Conservation (phyloP, 2,329 filamentous ascomycete genomes). For the Dothidotthia symphoricarpi region DNA sequence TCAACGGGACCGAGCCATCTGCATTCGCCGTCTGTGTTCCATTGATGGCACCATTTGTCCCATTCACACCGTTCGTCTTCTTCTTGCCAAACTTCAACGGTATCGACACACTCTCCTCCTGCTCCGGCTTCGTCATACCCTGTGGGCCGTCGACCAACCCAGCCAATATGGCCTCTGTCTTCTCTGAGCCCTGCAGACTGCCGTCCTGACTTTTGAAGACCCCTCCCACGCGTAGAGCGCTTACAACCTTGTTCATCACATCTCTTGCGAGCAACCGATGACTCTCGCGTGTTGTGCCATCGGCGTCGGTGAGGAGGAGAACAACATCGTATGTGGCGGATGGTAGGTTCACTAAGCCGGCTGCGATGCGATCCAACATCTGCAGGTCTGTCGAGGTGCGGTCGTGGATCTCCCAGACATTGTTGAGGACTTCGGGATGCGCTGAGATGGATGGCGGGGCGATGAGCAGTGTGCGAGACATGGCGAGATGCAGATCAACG, state of each 20-base stretch:
- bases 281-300: conserved; percentile 62
- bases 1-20: conserved; percentile 42
- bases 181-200: conserved; percentile 54
- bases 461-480: conserved; percentile 71
- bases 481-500: conserved; percentile 20
- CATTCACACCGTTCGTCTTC: conserved; percentile 48
- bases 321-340: conserved; percentile 77
- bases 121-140: conserved; percentile 72
- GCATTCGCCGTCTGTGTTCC: conserved; percentile 22
- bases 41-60: conserved; percentile 16
- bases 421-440: conserved; percentile 73
- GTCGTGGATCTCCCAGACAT: conserved; percentile 70
- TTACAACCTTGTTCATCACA: conserved; percentile 67
- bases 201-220: conserved; percentile 69
- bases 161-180: conserved; percentile 78
- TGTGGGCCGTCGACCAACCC: conserved; percentile 66
- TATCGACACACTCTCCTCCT: conserved; percentile 57
- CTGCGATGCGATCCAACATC: conserved; percentile 91
- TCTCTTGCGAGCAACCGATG: conserved; percentile 63
- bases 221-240: conserved; percentile 68
- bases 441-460: conserved; percentile 87
- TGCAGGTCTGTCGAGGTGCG: conserved; percentile 81
- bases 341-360: conserved; percentile 76
- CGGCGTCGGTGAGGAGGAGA: conserved; percentile 76
- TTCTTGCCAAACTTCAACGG: conserved; percentile 65